Evolutionary conservation across 352 stramenopile species (phyloP).

Genomic region (Globisporangium ultimum): DNA sequence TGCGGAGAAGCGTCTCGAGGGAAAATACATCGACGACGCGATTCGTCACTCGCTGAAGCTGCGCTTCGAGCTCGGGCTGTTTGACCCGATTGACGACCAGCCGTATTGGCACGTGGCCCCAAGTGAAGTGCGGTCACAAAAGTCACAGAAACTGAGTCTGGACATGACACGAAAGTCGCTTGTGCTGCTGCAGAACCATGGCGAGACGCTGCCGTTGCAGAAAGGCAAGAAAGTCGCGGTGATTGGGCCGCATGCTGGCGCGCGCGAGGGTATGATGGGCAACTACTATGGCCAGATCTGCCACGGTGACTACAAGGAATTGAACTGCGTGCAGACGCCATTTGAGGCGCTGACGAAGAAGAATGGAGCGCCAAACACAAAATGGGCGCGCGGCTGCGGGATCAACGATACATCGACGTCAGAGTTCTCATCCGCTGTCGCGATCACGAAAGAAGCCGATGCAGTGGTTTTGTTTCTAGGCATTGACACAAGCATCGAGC

Average conservation of each 20-base stretch:
- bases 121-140: slow-evolving; percentile 67
- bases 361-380: slow-evolving; percentile 42
- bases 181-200: slow-evolving; percentile 92
- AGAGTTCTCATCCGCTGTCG: slow-evolving; percentile 48
- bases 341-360: slow-evolving; percentile 55
- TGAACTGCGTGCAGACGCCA: slow-evolving; percentile 66
- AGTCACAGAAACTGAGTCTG: slow-evolving; percentile 60
- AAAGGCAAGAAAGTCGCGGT: slow-evolving; percentile 52
- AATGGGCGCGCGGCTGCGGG: slow-evolving; percentile 34
- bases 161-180: slow-evolving; percentile 84
- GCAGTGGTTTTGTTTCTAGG: slow-evolving; percentile 79
- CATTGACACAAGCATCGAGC: slow-evolving; percentile 79
- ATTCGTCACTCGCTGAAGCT: slow-evolving; percentile 74
- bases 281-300: slow-evolving; percentile 89
- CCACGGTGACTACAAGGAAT: slow-evolving; percentile 62
- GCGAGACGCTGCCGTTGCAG: slow-evolving; percentile 60
- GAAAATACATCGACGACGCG: slow-evolving; percentile 56
- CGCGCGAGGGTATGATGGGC: slow-evolving; percentile 58
- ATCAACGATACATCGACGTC: slow-evolving; percentile 66
- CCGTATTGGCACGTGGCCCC: slow-evolving; percentile 74
- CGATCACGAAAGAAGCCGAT: slow-evolving; percentile 33
- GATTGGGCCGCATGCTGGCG: slow-evolving; percentile 76
- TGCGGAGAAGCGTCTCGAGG: slow-evolving; percentile 37
- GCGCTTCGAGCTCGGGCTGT: slow-evolving; percentile 90
- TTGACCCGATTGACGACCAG: slow-evolving; percentile 84